phyloP scores from a whole-genome alignment of 108 stramenopile species.

The Skeletonema grethae region DNA sequence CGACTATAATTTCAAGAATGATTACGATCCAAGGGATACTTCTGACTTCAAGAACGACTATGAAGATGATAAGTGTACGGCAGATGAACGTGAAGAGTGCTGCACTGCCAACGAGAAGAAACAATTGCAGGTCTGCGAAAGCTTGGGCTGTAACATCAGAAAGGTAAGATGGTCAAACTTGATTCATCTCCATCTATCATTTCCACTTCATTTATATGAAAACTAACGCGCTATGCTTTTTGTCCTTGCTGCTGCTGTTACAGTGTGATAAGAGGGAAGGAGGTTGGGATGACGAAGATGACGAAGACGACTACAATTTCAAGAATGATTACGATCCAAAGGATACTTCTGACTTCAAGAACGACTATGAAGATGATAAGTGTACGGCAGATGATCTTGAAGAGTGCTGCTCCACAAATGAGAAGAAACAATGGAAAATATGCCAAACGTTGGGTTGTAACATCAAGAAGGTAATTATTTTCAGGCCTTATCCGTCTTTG shows the following conservation, averaged over 20 bases:
- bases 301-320: neutral
- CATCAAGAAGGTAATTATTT: no score
- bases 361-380: neutral
- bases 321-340: neutral
- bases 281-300: neutral
- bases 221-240: neutral
- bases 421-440: no score
- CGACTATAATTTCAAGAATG: neutral
- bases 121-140: neutral
- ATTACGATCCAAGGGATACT: neutral
- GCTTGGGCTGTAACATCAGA: neutral
- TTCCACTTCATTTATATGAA: neutral
- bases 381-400: no score
- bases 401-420: no score
- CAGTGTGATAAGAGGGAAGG: neutral
- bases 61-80: neutral
- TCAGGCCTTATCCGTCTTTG: no score
- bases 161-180: neutral
- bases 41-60: neutral
- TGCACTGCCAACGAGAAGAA: neutral
- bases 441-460: no score
- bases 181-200: neutral
- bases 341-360: neutral
- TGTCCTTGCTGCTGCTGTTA: neutral
- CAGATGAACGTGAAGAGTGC: neutral